Conservation (phyloP, 2,329 filamentous ascomycete genomes). For the Pestalotiopsis sp. region DNA sequence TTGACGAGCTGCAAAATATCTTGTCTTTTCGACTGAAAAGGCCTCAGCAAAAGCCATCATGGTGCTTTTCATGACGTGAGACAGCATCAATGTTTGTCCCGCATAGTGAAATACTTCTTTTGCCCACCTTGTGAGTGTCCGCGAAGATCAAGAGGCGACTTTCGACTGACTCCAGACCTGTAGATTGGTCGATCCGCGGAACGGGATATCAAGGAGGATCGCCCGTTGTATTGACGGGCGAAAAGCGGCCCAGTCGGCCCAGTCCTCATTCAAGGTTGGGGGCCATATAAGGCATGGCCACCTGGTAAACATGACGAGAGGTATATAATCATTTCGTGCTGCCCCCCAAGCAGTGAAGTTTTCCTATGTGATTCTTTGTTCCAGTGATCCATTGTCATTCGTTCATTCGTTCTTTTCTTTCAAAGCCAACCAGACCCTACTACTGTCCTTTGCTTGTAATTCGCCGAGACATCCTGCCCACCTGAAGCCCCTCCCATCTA, state of each 20-base stretch:
- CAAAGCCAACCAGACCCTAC: background rate
- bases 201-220: background rate
- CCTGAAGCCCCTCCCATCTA: background rate
- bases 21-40: background rate
- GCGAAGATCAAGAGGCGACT: background rate
- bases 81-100: background rate
- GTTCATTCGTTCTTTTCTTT: background rate
- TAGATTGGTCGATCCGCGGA: background rate
- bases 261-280: background rate
- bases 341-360: background rate
- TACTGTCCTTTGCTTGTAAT: background rate
- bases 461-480: background rate
- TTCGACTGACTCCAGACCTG: background rate
- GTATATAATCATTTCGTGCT: background rate
- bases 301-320: background rate
- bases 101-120: background rate
- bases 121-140: background rate
- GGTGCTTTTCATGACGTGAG: background rate
- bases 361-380: background rate
- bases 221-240: background rate
- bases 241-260: background rate
- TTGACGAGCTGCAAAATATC: background rate
- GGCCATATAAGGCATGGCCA: background rate
- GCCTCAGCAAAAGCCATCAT: background rate
- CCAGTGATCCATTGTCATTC: background rate